These are phyloP conservation scores for Globisporangium yorkense DNA, from an alignment of 352 stramenopile genomes.

Conservation along the genomic window DNA sequence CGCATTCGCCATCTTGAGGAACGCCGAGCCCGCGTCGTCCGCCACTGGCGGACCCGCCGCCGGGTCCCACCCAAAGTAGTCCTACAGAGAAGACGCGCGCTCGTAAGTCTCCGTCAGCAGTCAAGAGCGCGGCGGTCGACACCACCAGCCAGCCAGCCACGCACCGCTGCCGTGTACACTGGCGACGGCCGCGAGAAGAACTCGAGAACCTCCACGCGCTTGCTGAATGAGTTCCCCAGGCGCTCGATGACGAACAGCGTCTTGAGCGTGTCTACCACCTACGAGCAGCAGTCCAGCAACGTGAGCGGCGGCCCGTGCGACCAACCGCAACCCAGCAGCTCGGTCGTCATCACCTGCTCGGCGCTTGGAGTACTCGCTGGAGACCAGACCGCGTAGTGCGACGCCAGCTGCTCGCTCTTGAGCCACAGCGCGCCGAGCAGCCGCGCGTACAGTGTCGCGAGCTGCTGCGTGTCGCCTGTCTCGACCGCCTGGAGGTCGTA, in stretches of 20 bases:
- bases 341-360: not conserved
- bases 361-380: conserved; percentile 17
- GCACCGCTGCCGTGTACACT: conserved; percentile 44
- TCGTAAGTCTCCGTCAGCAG: not conserved
- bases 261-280: conserved; percentile 39
- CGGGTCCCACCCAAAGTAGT: conserved; percentile 86
- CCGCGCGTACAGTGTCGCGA: conserved; percentile 53
- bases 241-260: conserved; percentile 74
- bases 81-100: conserved; percentile 19
- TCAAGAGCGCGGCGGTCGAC: not conserved
- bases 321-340: too few species aligned
- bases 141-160: not conserved
- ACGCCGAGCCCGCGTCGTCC: conserved; percentile 36
- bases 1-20: conserved; percentile 54
- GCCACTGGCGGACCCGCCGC: conserved; percentile 24
- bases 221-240: conserved; percentile 53
- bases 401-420: conserved; percentile 26
- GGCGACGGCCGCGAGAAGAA: conserved; percentile 47
- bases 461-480: conserved; percentile 29
- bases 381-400: not conserved
- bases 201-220: conserved; percentile 57
- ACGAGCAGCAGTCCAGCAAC: not conserved
- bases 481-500: conserved; percentile 60
- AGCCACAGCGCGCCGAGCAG: conserved; percentile 51
- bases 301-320: too few species aligned